Base-by-base conservation (phyloP, 192 early-diverging fungal species). In the Chytriomyces sp. region DNA sequence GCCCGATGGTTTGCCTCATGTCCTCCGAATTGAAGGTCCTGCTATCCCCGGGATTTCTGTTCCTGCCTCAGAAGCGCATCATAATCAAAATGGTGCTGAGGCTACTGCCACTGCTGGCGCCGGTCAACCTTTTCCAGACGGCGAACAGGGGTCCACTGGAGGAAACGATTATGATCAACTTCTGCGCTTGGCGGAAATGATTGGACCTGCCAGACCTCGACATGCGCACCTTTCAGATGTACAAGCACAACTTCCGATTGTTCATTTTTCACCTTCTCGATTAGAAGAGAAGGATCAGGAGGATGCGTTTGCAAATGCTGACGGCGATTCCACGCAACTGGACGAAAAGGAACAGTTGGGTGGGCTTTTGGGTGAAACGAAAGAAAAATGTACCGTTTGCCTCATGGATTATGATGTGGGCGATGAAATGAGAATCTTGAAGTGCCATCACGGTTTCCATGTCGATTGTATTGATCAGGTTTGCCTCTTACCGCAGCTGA, bases 361-460 rank as follows among this genome's bases (percentile, higher is more conserved):
- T 47, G 82, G 83, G 49, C 44, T 84, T 50, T 66, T 86, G 16
- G 76, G 75, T 6, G 68, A 77, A 8, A 83, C 82, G 0, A 67
- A 72, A 28, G 81, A 86, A 66, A 86, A 83, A 74, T 87, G 86
- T 48, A 82, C 81, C 50, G 79, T 87, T 26, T 87, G 86, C 64
- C 69, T 87, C 69, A 69, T 69, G 57, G n/a, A 35, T 18, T 87
- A 85, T 61, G 83, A 84, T 61, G 78, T 76, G 28, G 86, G 68
- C 5, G 86, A 87, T 50, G 67, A 81, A 44, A 44, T 87, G 44
- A 48, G 86, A 6, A 77, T 87, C n/a, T 70, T 87, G 73, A 63
- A 67, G 65, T 87, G 86, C 50, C 61, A 64, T 49, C 86, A 87
- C 69, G 86, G 82, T 5, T 87, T 85, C 69, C 86, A 87, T 71